Evolutionary conservation across 2,329 filamentous ascomycete genomes (phyloP), one percentile per base, ranked within the genome.

Genomic region (Capronia epimyces): DNA sequence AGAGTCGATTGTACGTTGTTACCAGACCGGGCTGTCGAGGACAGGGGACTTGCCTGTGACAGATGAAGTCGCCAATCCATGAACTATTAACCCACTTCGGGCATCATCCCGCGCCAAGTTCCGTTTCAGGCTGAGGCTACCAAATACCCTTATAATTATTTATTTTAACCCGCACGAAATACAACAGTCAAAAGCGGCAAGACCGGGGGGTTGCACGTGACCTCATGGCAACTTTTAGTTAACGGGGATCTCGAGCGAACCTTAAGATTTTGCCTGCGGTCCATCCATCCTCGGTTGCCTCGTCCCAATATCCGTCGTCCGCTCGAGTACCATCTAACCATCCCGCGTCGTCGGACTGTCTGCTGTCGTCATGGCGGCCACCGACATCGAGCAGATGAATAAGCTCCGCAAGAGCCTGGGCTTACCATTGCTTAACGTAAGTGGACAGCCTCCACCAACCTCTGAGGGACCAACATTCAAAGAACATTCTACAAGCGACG

Each of bases 401-500:
- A 62, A 60, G 53, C 57, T 62, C 52, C 53, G 59, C 34, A 62
- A 62, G 55, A 58, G 51, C 52, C 45, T 62, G 53, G 59, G 59
- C 34, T 49, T 62, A 12, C 59, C 59, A 39, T 52, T 60, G 40
- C 55, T 62, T 44, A 57, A 51, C 50, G 58, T 55, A 57, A 56
- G 55, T 55, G 50, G 49, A 43, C 49, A 56, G 53, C 56, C 54
- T 49, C 49, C 54, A 43, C 53, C 45, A 18, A 46, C 50, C 24
- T 46, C 51, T 50, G 47, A 58, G 52, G 80, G 79, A 47, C 81
- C 80, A 2, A 67, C 74, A 18, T 84, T 84, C 69, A 83, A 75
- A 62, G 65, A 72, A 43, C 47, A 57, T 34, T 51, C 62, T 25
- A 46, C 65, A 43, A 58, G 52, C 29, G 58, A 75, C 55, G 52